phyloP scores from a whole-genome alignment of 305 asterid species.

The Plantago coronopus region DNA sequence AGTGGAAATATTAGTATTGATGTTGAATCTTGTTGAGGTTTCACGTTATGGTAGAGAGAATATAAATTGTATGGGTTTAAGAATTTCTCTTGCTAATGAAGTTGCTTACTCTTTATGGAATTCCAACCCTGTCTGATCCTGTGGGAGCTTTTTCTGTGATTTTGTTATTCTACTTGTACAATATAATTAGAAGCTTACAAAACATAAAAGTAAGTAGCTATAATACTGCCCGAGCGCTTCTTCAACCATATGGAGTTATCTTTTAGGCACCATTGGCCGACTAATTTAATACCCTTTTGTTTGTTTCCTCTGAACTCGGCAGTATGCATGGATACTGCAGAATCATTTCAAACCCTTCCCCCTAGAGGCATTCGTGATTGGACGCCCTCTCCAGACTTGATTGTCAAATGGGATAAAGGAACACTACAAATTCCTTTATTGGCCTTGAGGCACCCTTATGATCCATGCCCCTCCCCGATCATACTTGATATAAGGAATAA shows the following conservation, averaged over 20 bases:
- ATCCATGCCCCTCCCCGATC: too few species aligned
- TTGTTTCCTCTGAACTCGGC: not conserved
- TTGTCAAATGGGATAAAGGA: not conserved
- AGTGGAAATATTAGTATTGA: conserved; percentile 25
- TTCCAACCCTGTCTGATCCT: not conserved
- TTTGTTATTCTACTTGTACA: not conserved
- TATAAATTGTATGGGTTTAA: conserved; percentile 39
- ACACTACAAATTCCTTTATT: too few species aligned
- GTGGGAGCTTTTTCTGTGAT: not conserved
- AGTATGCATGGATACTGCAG: not conserved
- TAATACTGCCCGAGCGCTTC: not conserved
- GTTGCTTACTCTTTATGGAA: too few species aligned
- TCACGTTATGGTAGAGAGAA: conserved; percentile 30
- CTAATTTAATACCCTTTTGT: not conserved
- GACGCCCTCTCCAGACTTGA: not conserved
- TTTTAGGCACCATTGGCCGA: not conserved
- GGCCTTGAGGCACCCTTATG: too few species aligned
- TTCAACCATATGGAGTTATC: not conserved
- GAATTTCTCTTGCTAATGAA: too few species aligned
- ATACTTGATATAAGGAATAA: too few species aligned
- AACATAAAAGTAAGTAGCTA: not conserved
- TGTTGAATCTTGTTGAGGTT: conserved; percentile 37
- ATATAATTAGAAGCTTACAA: not conserved
- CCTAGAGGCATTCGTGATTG: not conserved
- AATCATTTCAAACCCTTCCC: not conserved